phyloP scores from a whole-genome alignment of 2,329 filamentous ascomycete genomes.

The Pestalotiopsis sp. region DNA sequence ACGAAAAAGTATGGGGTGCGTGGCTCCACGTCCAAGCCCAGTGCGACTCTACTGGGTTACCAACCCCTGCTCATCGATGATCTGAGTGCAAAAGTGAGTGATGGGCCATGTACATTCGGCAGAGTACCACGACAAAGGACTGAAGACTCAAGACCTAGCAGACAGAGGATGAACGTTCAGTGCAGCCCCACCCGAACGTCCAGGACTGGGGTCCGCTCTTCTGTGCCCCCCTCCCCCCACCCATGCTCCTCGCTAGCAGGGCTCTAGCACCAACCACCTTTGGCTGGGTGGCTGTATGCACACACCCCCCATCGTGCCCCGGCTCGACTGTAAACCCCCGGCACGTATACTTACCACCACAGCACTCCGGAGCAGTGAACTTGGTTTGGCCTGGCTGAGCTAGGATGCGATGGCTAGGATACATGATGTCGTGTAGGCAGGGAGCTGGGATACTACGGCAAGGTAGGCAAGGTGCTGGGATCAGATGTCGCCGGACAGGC shows the following conservation, averaged over 20 bases:
- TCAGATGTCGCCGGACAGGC: neutral
- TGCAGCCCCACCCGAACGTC: too few species aligned
- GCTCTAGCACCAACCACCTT: neutral
- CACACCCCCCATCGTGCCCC: neutral
- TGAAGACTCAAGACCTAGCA: too few species aligned
- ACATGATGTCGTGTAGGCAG: neutral
- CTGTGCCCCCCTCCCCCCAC: neutral
- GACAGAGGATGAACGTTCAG: too few species aligned
- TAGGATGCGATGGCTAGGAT: neutral
- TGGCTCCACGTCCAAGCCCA: neutral
- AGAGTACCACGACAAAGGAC: neutral
- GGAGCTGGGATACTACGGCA: neutral
- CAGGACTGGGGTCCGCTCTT: neutral
- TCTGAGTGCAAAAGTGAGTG: neutral
- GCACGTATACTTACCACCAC: slow-evolving; percentile 1
- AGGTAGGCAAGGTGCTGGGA: neutral
- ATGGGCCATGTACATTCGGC: neutral
- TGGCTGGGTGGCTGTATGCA: neutral
- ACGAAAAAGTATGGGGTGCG: neutral
- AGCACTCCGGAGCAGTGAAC: slow-evolving; percentile 6
- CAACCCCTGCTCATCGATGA: neutral
- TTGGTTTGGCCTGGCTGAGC: slow-evolving; percentile 2
- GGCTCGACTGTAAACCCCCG: neutral
- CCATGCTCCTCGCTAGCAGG: neutral
- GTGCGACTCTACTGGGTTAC: neutral